Evolutionary conservation across 1,139 yeast species (phyloP).

Genomic region (Trichomonascaceae sp.): DNA sequence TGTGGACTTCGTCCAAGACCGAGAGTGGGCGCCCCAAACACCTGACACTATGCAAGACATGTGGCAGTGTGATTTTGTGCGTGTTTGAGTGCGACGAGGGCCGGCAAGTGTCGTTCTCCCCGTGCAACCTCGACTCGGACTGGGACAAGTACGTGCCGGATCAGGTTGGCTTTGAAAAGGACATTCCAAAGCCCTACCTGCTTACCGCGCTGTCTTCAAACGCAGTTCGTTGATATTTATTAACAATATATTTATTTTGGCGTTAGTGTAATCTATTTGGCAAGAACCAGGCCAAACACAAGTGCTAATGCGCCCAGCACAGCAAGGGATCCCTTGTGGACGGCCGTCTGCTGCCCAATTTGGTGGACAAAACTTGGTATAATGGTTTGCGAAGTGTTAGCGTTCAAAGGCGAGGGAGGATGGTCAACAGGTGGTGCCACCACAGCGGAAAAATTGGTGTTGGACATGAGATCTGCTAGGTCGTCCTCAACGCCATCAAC

Average conservation of each 20-base stretch:
- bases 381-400: too few species aligned
- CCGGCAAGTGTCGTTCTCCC: neutral
- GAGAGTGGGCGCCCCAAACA: neutral
- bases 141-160: neutral
- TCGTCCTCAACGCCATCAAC: constrained; percentile 35
- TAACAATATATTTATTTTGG: too few species aligned
- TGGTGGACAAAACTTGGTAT: too few species aligned
- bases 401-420: too few species aligned
- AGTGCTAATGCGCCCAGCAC: too few species aligned
- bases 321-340: too few species aligned
- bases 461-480: constrained; percentile 8
- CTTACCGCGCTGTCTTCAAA: neutral
- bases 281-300: too few species aligned
- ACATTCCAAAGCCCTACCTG: neutral
- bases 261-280: too few species aligned
- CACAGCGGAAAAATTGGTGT: too few species aligned
- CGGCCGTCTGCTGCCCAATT: too few species aligned
- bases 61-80: neutral
- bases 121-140: neutral
- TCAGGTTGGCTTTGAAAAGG: neutral
- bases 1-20: neutral
- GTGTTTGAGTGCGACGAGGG: neutral
- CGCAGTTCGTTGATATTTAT: neutral
- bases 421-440: too few species aligned
- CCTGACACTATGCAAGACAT: neutral